Evolutionary conservation across 148 eudicot genomes (phyloP), one percentile per base, ranked within the genome.

Genomic region (Talinum fruticosum): DNA sequence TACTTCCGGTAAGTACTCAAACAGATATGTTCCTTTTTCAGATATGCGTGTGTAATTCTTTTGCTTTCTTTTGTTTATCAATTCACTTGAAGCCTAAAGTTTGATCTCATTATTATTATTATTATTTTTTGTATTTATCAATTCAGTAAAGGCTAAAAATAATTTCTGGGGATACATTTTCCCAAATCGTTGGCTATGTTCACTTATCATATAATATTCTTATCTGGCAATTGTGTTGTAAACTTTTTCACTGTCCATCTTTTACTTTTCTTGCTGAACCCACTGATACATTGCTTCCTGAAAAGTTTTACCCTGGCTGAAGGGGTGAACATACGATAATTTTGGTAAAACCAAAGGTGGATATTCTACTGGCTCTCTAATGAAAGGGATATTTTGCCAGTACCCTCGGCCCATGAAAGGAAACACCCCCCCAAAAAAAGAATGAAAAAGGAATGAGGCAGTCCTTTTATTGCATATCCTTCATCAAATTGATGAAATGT

Each of bases 1-100:
- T 80, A 75, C 94, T 95, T 66, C 99, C 99, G 66, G 99, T 95
- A 79, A 81, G 94, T 76, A 38, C 45, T 75, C 19, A 59, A 44
- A 75, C 54, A 54, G 19, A 44, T 33, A 14, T 47, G 19, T 7
- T 76, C 47, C 53, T 66, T 26, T 72, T 26, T n/a, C 47, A 18
- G 69, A 47, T 16, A 29, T n/a, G 53, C 24, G 24, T 24, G 29
- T 51, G 65, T 10, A 7, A 6, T 28, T 24, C 57, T 28, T 71
- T 28, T 28, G 6, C 16, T 62, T 26, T 45, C 30, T 18, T 44
- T 44, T 8, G 24, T 15, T 26, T 68, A 68, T 26, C 32, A 2
- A 70, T 38, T 23, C 66, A 62, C 34, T 62, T 2, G 33, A 26
- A 62, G 66, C 6, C 66, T 62, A 3, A 28, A 2, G 23, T 62